Evolutionary conservation across 1,284 basidiomycete genomes (phyloP), one percentile per base, ranked within the genome.

Genomic region (Apiotrichum akiyoshidainum): DNA sequence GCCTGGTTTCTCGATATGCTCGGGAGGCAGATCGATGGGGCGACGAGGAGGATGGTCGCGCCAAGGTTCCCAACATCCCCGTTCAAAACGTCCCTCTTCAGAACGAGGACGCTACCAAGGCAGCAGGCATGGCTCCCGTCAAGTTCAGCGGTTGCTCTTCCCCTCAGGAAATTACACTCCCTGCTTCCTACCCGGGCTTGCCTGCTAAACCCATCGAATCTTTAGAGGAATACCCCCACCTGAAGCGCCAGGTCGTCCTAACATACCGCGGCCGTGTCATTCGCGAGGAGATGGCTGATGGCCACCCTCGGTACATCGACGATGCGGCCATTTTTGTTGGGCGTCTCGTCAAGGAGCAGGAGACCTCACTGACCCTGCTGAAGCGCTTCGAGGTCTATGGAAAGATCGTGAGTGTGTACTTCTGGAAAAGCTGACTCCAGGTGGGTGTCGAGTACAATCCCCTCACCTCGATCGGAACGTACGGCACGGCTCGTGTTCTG

Each of bases 381-480:
- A 45, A 54, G 17, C 55, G 72, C 9, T 75, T 75, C 42, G 58
- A 47, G n/a, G 59, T 47, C n/a, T 70, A 75, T 56, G 73, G 73
- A 1, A 52, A 45, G n/a, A 67, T 75, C 26, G 67, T 72, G 31
- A 64, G 66, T 64, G 16, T 19, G 13, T 17, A 13, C 2, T 41
- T 42, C 0, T 13, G 31, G 34, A 53, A 17, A 6, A 11, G 2
- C 41, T 58, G 44, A 65, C 35, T 8, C 13, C 40, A 73, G 70
- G 56, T 55, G 3, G 19, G 55, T 2, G 56, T 75, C 47, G 71
- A 72, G 52, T 70, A 64, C 48, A 69, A 68, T 51, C 68, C 65
- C 0, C 5, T 26, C 17, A n/a, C 19, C 19, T 40, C 34, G 5
- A 41, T 55, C 4, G 46, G 55, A 8, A 65, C 61, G 2, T 68